These are phyloP conservation scores for Rhizoclosmatium globosum DNA, from an alignment of 192 early-diverging fungal genomes.

Conservation along the genomic window DNA sequence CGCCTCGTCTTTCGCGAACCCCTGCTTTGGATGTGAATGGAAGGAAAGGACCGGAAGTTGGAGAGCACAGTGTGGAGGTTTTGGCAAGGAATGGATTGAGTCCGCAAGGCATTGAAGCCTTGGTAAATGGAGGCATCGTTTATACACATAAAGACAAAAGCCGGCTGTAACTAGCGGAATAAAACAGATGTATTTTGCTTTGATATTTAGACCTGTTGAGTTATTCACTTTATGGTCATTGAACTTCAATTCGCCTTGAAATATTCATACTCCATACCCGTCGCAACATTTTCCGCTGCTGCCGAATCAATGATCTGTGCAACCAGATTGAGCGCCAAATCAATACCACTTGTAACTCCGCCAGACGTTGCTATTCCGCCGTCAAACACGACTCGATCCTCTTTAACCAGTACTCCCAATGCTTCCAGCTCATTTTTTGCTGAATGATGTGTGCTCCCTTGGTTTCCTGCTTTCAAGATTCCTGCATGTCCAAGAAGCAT, in stretches of 20 bases:
- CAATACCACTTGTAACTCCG: slow-evolving; percentile 19
- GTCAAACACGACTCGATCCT: slow-evolving; percentile 19
- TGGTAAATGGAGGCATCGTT: not conserved
- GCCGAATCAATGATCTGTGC: not conserved
- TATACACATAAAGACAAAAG: not conserved
- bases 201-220: not conserved
- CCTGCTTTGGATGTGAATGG: slow-evolving; percentile 38
- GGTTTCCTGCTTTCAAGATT: not conserved
- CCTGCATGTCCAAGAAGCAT: slow-evolving; percentile 19
- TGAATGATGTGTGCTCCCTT: slow-evolving; percentile 4
- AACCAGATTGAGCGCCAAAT: slow-evolving; percentile 4
- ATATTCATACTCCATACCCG: slow-evolving; percentile 14
- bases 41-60: slow-evolving; percentile 39
- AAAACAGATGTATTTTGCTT: not conserved
- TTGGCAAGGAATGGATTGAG: slow-evolving; percentile 13
- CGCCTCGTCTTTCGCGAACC: slow-evolving; percentile 62
- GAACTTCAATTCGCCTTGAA: not conserved
- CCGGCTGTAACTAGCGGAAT: not conserved
- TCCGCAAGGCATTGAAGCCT: not conserved
- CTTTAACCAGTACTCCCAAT: slow-evolving; percentile 3
- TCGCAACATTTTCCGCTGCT: not conserved
- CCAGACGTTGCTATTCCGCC: not conserved
- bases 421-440: not conserved
- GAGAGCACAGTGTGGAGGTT: slow-evolving; percentile 55
- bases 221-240: not conserved